Conservation (phyloP, 2,329 filamentous ascomycete species). For the Dendrostoma leiphaemia region DNA sequence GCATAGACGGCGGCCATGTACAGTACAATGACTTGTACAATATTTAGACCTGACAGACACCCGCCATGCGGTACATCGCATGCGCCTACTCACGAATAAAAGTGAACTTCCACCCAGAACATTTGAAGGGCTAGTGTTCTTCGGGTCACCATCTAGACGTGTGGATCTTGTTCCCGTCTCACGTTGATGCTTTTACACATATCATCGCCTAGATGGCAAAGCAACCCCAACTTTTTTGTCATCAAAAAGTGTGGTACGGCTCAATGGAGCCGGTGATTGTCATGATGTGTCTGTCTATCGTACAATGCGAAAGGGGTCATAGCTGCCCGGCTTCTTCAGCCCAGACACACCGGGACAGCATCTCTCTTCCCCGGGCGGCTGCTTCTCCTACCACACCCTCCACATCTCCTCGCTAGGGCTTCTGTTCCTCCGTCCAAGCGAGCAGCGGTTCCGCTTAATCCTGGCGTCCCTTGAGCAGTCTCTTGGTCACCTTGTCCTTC, state of each 20-base stretch:
- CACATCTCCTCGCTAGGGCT: too few species aligned
- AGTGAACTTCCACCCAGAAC: background rate
- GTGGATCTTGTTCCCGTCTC: too few species aligned
- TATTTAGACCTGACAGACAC: constrained; percentile 14
- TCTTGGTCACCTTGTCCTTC: constrained; percentile 99
- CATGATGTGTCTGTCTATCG: constrained; percentile 18
- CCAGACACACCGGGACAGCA: constrained; percentile 6
- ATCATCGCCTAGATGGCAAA: too few species aligned
- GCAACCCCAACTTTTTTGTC: too few species aligned
- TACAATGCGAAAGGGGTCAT: constrained; percentile 18
- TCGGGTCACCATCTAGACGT: too few species aligned
- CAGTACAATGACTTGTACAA: constrained; percentile 8
- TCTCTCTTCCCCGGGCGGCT: too few species aligned
- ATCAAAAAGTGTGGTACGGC: constrained; percentile 1
- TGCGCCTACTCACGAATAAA: background rate
- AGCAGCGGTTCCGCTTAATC: constrained; percentile 58
- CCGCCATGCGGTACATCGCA: background rate
- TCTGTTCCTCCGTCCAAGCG: too few species aligned
- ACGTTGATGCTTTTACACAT: too few species aligned
- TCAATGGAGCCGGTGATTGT: constrained; percentile 9
- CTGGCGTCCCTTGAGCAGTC: constrained; percentile 95
- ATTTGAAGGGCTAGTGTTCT: background rate
- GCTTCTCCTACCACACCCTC: too few species aligned
- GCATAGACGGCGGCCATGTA: constrained; percentile 17
- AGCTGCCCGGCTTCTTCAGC: constrained; percentile 12